phyloP scores from a whole-genome alignment of 2,329 filamentous ascomycete species.

The Beauveria scarabaeidicola region DNA sequence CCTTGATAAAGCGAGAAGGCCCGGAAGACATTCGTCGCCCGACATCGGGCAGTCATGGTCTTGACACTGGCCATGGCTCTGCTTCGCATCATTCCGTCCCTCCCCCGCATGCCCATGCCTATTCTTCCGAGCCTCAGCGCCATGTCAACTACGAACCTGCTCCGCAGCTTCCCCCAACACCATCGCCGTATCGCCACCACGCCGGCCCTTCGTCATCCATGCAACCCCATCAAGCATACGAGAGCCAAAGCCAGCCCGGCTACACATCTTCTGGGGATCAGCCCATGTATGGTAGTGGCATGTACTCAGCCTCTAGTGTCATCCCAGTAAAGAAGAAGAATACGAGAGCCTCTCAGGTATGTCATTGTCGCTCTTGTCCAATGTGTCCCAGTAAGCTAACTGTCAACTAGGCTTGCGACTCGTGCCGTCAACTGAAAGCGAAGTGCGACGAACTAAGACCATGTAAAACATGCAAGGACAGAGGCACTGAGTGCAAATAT shows the following conservation, averaged over 20 bases:
- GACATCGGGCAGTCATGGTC: slow-evolving; percentile 42
- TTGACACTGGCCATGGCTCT: slow-evolving; percentile 24
- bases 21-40: slow-evolving; percentile 43
- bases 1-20: slow-evolving; percentile 49
- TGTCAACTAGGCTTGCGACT: slow-evolving; percentile 70
- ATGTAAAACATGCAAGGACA: slow-evolving; percentile 82
- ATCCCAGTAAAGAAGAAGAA: slow-evolving; percentile 48
- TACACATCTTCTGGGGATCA: slow-evolving; percentile 26
- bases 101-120: slow-evolving; percentile 21
- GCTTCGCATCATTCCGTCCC: slow-evolving; percentile 23
- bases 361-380: slow-evolving; percentile 10
- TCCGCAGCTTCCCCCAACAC: slow-evolving; percentile 36
- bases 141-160: slow-evolving; percentile 47
- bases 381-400: not conserved
- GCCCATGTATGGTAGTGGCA: slow-evolving; percentile 28
- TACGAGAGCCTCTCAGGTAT: slow-evolving; percentile 56
- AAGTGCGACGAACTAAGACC: slow-evolving; percentile 86
- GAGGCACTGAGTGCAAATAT: slow-evolving; percentile 75
- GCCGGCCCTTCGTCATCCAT: slow-evolving; percentile 32
- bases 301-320: slow-evolving; percentile 32
- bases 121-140: slow-evolving; percentile 39
- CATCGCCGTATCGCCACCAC: slow-evolving; percentile 34
- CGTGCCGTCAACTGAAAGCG: slow-evolving; percentile 77
- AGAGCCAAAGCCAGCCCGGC: slow-evolving; percentile 22
- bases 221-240: slow-evolving; percentile 31